These are phyloP conservation scores for Aspergillus neotritici DNA, from an alignment of 2,329 filamentous ascomycete genomes.

Conservation along the genomic window DNA sequence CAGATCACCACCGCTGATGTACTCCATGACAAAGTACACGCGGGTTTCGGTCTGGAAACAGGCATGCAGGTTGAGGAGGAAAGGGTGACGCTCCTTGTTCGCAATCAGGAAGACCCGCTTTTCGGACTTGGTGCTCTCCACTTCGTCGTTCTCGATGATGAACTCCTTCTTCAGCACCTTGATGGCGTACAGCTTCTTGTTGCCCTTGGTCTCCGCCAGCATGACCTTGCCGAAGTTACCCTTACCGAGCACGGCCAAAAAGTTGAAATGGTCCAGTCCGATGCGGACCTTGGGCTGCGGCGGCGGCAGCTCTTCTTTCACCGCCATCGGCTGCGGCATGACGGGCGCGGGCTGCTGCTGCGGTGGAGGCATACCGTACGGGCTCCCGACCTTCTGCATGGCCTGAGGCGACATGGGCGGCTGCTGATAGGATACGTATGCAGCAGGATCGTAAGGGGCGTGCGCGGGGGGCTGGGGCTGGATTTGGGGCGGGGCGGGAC, in stretches of 20 bases:
- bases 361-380: constrained; percentile 25
- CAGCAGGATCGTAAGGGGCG: constrained; percentile 40
- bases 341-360: constrained; percentile 19
- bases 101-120: constrained; percentile 96
- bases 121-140: constrained; percentile 94
- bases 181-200: constrained; percentile 90
- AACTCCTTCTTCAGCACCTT: constrained; percentile 99
- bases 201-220: constrained; percentile 92
- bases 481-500: constrained; percentile 39
- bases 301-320: constrained; percentile 28
- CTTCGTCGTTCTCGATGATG: constrained; percentile 98
- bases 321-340: constrained; percentile 19
- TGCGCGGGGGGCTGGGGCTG: constrained; percentile 43
- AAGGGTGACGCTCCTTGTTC: constrained; percentile 94
- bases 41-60: constrained; percentile 99
- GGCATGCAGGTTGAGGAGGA: constrained; percentile 88
- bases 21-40: constrained; percentile 99
- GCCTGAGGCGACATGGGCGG: constrained; percentile 22
- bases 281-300: constrained; percentile 57
- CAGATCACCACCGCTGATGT: constrained; percentile 94
- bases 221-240: constrained; percentile 99
- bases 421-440: constrained; percentile 36
- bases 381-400: constrained; percentile 20
- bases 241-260: constrained; percentile 94
- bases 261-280: constrained; percentile 97